A percentile compares a stretch with the other conserved stretches of the same genome.
These are phyloP conservation scores for Annulohypoxylon truncatum DNA, from an alignment of 2,329 filamentous ascomycete species.

Conservation along the genomic window DNA sequence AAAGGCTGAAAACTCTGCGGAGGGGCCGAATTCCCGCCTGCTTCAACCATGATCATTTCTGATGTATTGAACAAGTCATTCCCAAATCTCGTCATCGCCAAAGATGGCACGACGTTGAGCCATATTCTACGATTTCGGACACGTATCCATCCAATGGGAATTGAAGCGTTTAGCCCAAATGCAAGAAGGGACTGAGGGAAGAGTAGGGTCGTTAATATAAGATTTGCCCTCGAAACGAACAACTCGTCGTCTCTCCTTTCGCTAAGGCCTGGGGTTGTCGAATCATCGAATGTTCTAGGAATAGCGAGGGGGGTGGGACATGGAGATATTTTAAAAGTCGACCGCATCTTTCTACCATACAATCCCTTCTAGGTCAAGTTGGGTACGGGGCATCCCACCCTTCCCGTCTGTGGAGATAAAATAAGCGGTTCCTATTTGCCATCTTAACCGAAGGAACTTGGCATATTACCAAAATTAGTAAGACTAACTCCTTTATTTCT, in stretches of 20 bases:
- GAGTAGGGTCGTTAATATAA: constrained; percentile 34
- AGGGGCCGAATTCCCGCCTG: constrained; percentile 19
- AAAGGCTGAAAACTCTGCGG: constrained; percentile 23
- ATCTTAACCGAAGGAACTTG: constrained; percentile 30
- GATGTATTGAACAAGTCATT: constrained; percentile 13
- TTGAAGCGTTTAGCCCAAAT: constrained; percentile 15
- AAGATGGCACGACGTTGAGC: constrained; percentile 30
- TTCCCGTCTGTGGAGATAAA: constrained; percentile 41
- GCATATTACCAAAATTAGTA: constrained; percentile 42
- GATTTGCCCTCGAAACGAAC: constrained; percentile 26
- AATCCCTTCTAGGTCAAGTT: constrained; percentile 24
- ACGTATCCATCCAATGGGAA: constrained; percentile 29
- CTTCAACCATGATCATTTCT: constrained; percentile 18
- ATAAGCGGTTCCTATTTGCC: constrained; percentile 33
- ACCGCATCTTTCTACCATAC: constrained; percentile 17
- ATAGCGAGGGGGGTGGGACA: constrained; percentile 24
- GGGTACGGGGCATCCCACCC: constrained; percentile 36
- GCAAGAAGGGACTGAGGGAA: constrained; percentile 30
- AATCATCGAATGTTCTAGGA: constrained; percentile 41
- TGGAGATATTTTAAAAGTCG: constrained; percentile 28
- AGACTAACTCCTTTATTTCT: constrained; percentile 36
- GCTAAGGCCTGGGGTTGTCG: constrained; percentile 21
- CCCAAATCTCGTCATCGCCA: constrained; percentile 28
- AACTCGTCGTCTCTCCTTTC: constrained; percentile 17
- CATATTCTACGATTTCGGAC: constrained; percentile 18